Evolutionary conservation across 2,329 filamentous ascomycete genomes (phyloP).

Genomic region (Diaporthe ampelina): DNA sequence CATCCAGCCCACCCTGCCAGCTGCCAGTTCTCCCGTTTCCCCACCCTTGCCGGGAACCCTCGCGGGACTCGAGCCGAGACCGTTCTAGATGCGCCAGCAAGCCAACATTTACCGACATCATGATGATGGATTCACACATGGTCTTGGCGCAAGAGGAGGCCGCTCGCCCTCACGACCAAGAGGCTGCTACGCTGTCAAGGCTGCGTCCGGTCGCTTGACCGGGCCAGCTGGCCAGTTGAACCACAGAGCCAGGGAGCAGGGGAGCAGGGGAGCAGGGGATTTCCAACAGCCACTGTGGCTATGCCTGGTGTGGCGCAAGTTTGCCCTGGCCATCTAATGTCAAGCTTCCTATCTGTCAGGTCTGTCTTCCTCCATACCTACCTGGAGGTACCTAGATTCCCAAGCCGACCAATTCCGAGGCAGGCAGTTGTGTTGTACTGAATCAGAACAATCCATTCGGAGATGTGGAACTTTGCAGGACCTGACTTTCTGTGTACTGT

Average conservation of each 20-base stretch:
- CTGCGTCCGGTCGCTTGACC: too few species aligned
- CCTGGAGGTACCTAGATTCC: too few species aligned
- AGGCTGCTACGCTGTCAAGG: too few species aligned
- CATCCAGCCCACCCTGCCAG: not conserved
- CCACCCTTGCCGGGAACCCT: not conserved
- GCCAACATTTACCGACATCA: not conserved
- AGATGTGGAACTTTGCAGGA: not conserved
- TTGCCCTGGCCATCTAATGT: too few species aligned
- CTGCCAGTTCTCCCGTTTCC: not conserved
- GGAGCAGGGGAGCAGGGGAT: too few species aligned
- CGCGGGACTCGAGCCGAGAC: conserved; percentile 9
- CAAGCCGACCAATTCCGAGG: too few species aligned
- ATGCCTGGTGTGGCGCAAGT: not conserved
- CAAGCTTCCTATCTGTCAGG: too few species aligned
- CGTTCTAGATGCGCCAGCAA: not conserved
- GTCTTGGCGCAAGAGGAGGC: not conserved
- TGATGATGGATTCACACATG: not conserved
- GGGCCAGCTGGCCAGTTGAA: too few species aligned
- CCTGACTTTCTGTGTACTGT: not conserved
- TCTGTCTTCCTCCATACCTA: too few species aligned
- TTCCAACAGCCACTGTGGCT: too few species aligned
- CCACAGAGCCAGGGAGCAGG: too few species aligned
- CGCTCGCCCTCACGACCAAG: not conserved
- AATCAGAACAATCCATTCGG: not conserved
- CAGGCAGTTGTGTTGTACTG: too few species aligned